Base-by-base conservation (phyloP, 192 early-diverging fungal species). In the Coemansia sp. region DNA sequence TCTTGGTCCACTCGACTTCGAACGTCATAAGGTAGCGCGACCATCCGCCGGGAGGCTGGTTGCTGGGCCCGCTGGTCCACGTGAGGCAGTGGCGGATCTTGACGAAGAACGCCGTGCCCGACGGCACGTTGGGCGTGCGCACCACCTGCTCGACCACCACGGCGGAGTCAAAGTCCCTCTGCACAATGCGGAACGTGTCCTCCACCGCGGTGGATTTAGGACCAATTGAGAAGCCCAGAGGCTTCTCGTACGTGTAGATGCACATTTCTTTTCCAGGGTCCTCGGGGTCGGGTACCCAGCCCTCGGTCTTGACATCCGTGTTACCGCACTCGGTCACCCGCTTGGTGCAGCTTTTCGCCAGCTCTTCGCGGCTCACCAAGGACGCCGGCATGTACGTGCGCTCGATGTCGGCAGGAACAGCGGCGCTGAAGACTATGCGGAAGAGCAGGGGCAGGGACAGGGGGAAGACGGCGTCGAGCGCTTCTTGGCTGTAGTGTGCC, bases 1-100 rank as follows among this genome's bases (percentile, higher is more conserved):
- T 70, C 55, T 77, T 77, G 15, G 57, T 55, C 81, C 81, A 82
- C 58, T 77, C 77, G 8, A 82, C 45, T 47, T 82, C 69, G 48
- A 80, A 75, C 25, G 81, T 67, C 57, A 74, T 72, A 10, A 49
- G 43, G 55, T 76, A 69, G 23, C 65, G 72, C 55, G 67, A 49
- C 62, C 77, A 80, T 7, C 77, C 77, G 30, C 77, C 77, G 2
- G 61, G 57, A 12, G 71, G 77, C 52, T 67, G 45, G 47, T 54
- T 55, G 14, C 59, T 43, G 4, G 73, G 67, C 6, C 72, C 73
- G 0, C 55, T 48, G 0, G 81, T 56, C 70, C 73, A 72, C 40
- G 70, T 67, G 19, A 82, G 30, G 41, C 81, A 82, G 40, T 72
- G 71, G 4, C 78, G 61, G 59, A 80, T 68, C 48, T 82, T 77